Conservation (phyloP, 2,329 filamentous ascomycete species). For the Penicillium sp. region DNA sequence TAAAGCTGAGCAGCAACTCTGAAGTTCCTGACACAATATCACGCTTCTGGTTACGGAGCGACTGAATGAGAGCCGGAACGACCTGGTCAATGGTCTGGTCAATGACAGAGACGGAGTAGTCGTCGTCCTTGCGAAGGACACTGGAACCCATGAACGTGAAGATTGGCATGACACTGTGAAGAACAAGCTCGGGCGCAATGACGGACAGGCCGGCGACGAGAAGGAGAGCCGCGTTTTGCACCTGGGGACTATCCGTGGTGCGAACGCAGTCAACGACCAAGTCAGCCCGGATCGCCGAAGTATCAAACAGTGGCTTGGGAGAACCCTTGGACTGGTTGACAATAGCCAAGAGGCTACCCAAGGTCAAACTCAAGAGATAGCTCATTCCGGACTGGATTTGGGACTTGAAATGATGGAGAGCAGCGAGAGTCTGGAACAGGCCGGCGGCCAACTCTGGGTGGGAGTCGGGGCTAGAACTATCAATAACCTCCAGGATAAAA, state of each 20-base stretch:
- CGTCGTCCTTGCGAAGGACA: slow-evolving; percentile 85
- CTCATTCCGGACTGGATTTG: slow-evolving; percentile 81
- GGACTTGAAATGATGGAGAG: slow-evolving; percentile 77
- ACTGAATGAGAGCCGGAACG: slow-evolving; percentile 83
- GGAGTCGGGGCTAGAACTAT: slow-evolving; percentile 68
- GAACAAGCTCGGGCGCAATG: slow-evolving; percentile 80
- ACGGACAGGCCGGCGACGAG: slow-evolving; percentile 82
- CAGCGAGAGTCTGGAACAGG: slow-evolving; percentile 78
- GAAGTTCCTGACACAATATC: slow-evolving; percentile 76
- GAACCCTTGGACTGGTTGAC: slow-evolving; percentile 65
- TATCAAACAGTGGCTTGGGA: slow-evolving; percentile 58
- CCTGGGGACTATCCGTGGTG: slow-evolving; percentile 83
- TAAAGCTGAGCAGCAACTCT: slow-evolving; percentile 91
- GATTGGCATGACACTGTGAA: slow-evolving; percentile 98
- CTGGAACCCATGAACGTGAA: slow-evolving; percentile 98
- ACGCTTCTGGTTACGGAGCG: slow-evolving; percentile 71
- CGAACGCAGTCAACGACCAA: slow-evolving; percentile 91
- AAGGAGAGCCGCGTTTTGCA: slow-evolving; percentile 86
- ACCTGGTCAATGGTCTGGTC: slow-evolving; percentile 91
- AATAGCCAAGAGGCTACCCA: slow-evolving; percentile 78
- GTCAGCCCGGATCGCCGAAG: slow-evolving; percentile 77
- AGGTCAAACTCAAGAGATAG: slow-evolving; percentile 80
- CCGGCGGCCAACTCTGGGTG: slow-evolving; percentile 71
- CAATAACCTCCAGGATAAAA: slow-evolving; percentile 81
- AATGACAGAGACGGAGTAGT: slow-evolving; percentile 94